These are phyloP conservation scores for Neurospora cerealis DNA, from an alignment of 495 filamentous ascomycete genomes.

Conservation along the genomic window DNA sequence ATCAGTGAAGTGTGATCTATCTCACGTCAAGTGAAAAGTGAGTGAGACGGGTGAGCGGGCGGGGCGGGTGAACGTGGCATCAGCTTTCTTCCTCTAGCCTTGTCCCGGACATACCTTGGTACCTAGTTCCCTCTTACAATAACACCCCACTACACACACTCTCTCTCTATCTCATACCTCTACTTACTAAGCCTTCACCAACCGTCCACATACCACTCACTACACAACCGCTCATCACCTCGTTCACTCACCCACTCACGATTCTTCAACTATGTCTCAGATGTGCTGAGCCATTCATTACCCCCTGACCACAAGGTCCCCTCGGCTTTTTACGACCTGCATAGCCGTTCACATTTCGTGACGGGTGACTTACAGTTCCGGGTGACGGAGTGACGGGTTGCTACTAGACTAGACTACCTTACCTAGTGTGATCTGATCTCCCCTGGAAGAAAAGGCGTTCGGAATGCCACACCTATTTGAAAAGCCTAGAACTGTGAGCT, in stretches of 20 bases:
- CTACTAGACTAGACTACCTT: not conserved
- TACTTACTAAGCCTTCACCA: not conserved
- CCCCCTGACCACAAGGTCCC: not conserved
- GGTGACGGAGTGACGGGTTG: not conserved
- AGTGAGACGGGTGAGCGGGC: not conserved
- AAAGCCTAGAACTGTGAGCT: not conserved
- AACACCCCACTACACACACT: not conserved
- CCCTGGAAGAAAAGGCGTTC: not conserved
- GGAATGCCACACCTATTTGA: not conserved
- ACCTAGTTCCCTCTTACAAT: not conserved
- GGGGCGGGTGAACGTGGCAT: not conserved
- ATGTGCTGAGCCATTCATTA: not conserved
- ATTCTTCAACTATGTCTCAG: not conserved
- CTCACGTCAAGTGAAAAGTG: not conserved
- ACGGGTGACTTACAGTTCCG: not conserved
- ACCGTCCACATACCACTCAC: not conserved
- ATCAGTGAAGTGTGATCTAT: not conserved
- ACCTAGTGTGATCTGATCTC: not conserved
- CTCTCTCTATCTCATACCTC: not conserved
- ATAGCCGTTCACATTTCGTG: constrained; percentile 15
- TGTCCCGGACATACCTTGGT: not conserved
- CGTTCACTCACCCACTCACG: not conserved
- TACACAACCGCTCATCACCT: not conserved
- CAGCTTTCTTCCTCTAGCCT: not conserved
- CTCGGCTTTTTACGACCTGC: constrained; percentile 14